Percentiles rank a stretch among this genome's conserved stretches.
Conservation (phyloP, 2,329 filamentous ascomycete species). For the Pseudogymnoascus sp. region DNA sequence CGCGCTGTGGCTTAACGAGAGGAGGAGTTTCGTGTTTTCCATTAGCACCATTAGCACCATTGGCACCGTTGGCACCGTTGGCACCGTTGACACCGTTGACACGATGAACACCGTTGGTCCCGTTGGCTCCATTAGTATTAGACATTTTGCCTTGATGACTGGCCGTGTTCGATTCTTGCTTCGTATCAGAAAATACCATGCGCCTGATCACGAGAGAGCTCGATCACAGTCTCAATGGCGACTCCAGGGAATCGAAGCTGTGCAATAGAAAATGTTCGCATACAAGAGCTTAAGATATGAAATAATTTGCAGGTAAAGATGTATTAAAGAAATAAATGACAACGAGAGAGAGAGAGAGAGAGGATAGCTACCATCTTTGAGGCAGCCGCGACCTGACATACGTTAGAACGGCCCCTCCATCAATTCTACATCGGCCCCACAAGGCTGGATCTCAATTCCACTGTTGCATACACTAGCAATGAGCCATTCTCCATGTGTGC, state of each 20-base stretch:
- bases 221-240: background rate
- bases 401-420: background rate
- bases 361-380: background rate
- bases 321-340: background rate
- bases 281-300: background rate
- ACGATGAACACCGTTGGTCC: background rate
- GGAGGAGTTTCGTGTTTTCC: background rate
- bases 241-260: background rate
- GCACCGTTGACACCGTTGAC: background rate
- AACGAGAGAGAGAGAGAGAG: background rate
- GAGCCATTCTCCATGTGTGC: background rate
- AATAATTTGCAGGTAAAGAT: background rate
- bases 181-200: background rate
- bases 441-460: background rate
- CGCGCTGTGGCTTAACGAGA: conserved; percentile 15
- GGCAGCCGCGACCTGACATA: background rate
- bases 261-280: background rate
- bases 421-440: background rate
- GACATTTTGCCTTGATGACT: background rate
- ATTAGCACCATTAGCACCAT: background rate
- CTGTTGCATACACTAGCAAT: background rate
- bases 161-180: background rate
- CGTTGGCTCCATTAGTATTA: background rate
- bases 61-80: background rate
- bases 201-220: background rate